Evolutionary conservation across 257 asterid genomes (phyloP), one percentile per base, ranked within the genome.

Genomic region (Solanum lycopersicoides): DNA sequence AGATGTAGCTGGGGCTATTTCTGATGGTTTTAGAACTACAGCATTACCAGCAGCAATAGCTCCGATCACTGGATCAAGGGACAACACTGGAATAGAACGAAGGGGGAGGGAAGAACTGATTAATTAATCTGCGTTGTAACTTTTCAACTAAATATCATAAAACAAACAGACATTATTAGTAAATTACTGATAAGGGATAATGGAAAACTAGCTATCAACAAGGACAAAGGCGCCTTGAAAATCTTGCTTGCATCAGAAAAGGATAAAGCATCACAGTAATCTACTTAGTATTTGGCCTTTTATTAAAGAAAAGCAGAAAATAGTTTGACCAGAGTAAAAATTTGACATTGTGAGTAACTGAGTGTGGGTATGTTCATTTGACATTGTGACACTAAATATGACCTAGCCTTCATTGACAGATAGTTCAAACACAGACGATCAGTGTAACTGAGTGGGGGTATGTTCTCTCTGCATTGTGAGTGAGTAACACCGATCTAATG

Each of bases 31-130:
- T 91, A 96, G 87, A 45, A 96, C 97, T 47, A 96, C 96, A 30
- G 94, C 91, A 88, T 96, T 96, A 16, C 99, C 99, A 74, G 99
- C 99, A 53, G 99, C 98, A 74, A 96, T 90, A 35, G 99, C 99
- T 89, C 98, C 98, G n/a, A 95, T 88, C 83, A 95, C 90, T 13
- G 99, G 99, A 39, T 94, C 98, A 37, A 96, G 92, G 21, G 98
- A 90, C n/a, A 95, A 83, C 82, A 90, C 98, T 95, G 88, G 56
- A 87, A 32, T 25, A 59, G 60, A 50, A 82, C 18, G 25, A 50
- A 82, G 69, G 32, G 66, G 66, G 50, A 68, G 60, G 60, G 82
- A 35, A 71, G 50, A 75, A 9, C 69, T 50, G 85, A 50, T 82
- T 50, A 18, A 82, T 32, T 18, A 65, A 68, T 84, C 63, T 13